Evolutionary conservation across 139 green algal species (phyloP), one percentile per base, ranked within the genome.

Genomic region (Nannochloris sp.): DNA sequence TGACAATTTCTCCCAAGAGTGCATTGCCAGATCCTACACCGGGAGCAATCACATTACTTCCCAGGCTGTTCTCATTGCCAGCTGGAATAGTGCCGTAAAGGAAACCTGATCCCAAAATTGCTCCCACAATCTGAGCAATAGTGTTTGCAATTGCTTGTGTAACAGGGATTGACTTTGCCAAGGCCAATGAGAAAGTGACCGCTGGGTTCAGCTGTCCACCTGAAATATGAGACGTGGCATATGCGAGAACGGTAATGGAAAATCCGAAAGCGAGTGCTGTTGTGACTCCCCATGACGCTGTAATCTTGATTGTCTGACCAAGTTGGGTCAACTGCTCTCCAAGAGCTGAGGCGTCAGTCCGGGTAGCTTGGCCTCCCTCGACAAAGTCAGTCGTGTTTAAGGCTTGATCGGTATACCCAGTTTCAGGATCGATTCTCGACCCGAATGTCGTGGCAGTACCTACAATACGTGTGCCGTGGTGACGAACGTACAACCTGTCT

Each of bases 171-270:
- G 33, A 26, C 31, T 65, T 59, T 9, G 31, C 49, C 5, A 63
- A 25, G 1, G 37, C 56, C 26, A 77, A 58, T 1, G 37, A 57
- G 9, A 77, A 44, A 3, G 65, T 73, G 3, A 77, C 68, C 3
- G 62, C 40, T 44, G 67, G 59, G 44, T 67, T 67, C n/a, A 67
- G 28, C 26, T 63, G 66, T 29, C 62, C 20, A 9, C 70, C 70
- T 3, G 65, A 73, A 26, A 77, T 20, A 49, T 77, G 70, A 33
- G 25, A n/a, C 26, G 64, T 77, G 5, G 65, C 63, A 13, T 66
- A 77, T 4, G 37, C 63, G 36, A 77, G 61, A 44, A 77, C 70
- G 5, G 64, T 77, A 53, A 77, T 77, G 16, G 70, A 50, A n/a
- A 77, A 23, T 2, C 70, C 70, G 26, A 77, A 77, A 6, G 70